Base-by-base conservation (phyloP, 306 rosid genomes). In the Trichosanthes cucumerina region DNA sequence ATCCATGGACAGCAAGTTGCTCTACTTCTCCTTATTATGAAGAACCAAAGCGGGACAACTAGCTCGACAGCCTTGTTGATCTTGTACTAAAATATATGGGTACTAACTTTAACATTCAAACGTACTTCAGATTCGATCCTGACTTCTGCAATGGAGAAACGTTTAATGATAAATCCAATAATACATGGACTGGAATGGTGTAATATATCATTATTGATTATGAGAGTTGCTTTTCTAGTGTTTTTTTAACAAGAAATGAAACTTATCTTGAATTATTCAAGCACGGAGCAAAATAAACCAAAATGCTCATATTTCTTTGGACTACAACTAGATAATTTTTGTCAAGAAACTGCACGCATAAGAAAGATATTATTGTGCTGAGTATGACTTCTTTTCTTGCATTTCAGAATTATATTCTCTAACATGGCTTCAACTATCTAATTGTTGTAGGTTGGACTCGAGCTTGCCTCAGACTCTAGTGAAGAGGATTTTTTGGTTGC, bases 381-480 rank as follows among this genome's bases (percentile, higher is more conserved):
- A 23, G 36, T 34, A 14, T 72, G 33, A 72, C 10, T 49, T 44
- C 28, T 73, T 47, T 49, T 44, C 28, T 73, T 47, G 41, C 2
- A 9, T 12, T 36, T 44, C 59, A 50, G 46, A 41, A 57, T 8
- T 60, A 41, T 78, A 24, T 44, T 78, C 39, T 28, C 41, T 64
- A 53, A 78, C 57, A 47, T 13, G 36, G 34, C 62, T 59, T 26
- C 21, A 46, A 62, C 33, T 33, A 47, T 24, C 60, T 26, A 26
- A 60, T 75, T 66, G 28, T 81, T 81, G 73, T 89, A 95, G 98
- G 80, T 82, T 59, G 96, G 96, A 82, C 64, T 82, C 70, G 86
- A 85, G 79, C 75, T 95, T 54, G 53, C 91, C 73, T 78, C 72
- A 46, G 84, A 85, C 59, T 76, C 88, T 63, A 62, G 87, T 18